phyloP scores from a whole-genome alignment of 345 rosid species.

The Boechera divaricarpa region DNA sequence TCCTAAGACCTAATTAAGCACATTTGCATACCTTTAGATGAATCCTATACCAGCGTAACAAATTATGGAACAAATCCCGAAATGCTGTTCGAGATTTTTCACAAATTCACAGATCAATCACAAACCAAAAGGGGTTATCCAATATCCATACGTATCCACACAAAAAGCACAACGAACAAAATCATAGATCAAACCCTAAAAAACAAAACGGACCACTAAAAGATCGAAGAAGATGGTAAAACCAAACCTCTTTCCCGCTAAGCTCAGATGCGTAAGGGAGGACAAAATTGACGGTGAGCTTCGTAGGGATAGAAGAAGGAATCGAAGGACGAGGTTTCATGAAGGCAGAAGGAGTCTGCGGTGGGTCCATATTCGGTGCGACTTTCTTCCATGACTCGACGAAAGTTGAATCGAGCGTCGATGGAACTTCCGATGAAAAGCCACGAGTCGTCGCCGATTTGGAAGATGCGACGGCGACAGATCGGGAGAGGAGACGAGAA shows the following conservation, averaged over 20 bases:
- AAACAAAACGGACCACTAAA: background rate
- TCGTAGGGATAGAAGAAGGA: conserved; percentile 70
- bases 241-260: conserved; percentile 61
- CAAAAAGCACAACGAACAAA: background rate
- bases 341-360: conserved; percentile 73
- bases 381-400: conserved; percentile 72
- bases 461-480: conserved; percentile 43
- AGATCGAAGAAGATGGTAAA: conserved; percentile 3
- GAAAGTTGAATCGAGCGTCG: conserved; percentile 59
- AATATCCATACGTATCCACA: conserved; percentile 21
- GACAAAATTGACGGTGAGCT: conserved; percentile 86
- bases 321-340: conserved; percentile 71
- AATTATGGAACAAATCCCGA: conserved; percentile 13
- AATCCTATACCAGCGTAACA: background rate
- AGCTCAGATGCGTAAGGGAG: conserved; percentile 74
- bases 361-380: conserved; percentile 76
- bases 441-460: conserved; percentile 48
- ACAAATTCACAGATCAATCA: conserved; percentile 25
- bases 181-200: conserved; percentile 26
- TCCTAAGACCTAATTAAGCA: conserved; percentile 16
- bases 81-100: conserved; percentile 9
- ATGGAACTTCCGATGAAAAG: conserved; percentile 61
- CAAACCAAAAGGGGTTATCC: conserved; percentile 8
- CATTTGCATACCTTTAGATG: conserved; percentile 9
- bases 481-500: conserved; percentile 56